Evolutionary conservation across 306 rosid genomes (phyloP), one percentile per base, ranked within the genome.

Genomic region (Geum urbanum): DNA sequence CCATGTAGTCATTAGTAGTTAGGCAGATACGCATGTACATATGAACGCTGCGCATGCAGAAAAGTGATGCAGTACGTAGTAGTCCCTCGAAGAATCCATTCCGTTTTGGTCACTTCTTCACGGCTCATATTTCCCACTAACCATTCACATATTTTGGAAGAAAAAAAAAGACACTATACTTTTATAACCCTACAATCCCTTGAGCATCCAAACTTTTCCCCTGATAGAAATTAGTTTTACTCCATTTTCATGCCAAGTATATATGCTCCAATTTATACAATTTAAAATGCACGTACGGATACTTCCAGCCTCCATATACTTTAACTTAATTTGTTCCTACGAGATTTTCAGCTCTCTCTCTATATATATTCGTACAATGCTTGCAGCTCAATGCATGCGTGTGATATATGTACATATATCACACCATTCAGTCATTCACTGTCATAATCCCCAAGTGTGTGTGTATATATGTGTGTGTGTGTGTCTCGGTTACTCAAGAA

Each of bases 141-240:
- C 74, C 88, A 63, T 65, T 83, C 64, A 57, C 54, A 80, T 61
- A 55, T 61, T 72, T 73, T 65, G 61, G 67, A 20, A 32, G 69
- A 71, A 62, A 74, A 20, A 32, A 72, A 71, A 62, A 74, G 72
- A 72, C 76, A 69, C 78, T 45, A 74, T 46, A 51, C 41, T 64
- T 88, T 49, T 74, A 63, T 57, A 45, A 62, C 37, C 77, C 67
- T 52, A 70, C 67, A 41, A 51, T 73, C 69, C 74, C 79, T 69
- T 75, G 55, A 73, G 91, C 85, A 73, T 84, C 86, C 80, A 43
- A 58, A 70, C 76, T 72, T 89, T 64, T 67, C 80, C 77, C 40
- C 63, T 54, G 43, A 19, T 35, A 55, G n/a, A 73, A 78, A 54
- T 60, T 15, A 60, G 40, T n/a, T 62, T 46, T 73, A 82, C 73